Evolutionary conservation across 2,329 filamentous ascomycete species (phyloP).

Genomic region (Talaromyces atroroseus): DNA sequence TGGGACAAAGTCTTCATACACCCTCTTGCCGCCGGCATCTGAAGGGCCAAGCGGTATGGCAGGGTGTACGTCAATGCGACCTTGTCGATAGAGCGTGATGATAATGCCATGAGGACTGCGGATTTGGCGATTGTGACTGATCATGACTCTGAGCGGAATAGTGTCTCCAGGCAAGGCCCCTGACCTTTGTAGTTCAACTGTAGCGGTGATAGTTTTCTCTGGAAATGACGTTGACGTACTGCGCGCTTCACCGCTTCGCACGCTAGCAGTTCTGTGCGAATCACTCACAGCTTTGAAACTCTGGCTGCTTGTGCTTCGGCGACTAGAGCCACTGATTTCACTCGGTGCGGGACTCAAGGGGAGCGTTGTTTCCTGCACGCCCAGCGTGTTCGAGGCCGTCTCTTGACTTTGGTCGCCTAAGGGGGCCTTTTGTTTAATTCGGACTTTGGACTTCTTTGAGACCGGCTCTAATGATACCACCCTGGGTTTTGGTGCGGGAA

Average conservation of each 20-base stretch:
- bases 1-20: constrained; percentile 80
- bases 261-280: constrained; percentile 33
- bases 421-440: constrained; percentile 45
- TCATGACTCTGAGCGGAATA: constrained; percentile 70
- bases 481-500: constrained; percentile 68
- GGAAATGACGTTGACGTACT: constrained; percentile 51
- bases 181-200: constrained; percentile 72
- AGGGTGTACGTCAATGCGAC: constrained; percentile 76
- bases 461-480: constrained; percentile 85
- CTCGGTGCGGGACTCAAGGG: constrained; percentile 53
- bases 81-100: constrained; percentile 84
- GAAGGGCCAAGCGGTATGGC: constrained; percentile 55
- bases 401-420: constrained; percentile 38
- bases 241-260: constrained; percentile 44
- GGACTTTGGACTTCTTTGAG: constrained; percentile 62
- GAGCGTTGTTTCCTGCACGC: constrained; percentile 31
- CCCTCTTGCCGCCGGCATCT: constrained; percentile 61
- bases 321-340: constrained; percentile 66
- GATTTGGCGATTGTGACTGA: constrained; percentile 83
- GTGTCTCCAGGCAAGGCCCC: constrained; percentile 83
- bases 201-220: constrained; percentile 78
- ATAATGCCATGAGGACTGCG: constrained; percentile 91
- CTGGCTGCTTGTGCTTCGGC: constrained; percentile 58
- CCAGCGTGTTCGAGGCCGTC: constrained; percentile 35
- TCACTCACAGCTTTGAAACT: constrained; percentile 50